A percentile compares a stretch with the other conserved stretches of the same genome.
These are phyloP conservation scores for Eutrema japonicum DNA, from an alignment of 345 rosid species.

Conservation along the genomic window DNA sequence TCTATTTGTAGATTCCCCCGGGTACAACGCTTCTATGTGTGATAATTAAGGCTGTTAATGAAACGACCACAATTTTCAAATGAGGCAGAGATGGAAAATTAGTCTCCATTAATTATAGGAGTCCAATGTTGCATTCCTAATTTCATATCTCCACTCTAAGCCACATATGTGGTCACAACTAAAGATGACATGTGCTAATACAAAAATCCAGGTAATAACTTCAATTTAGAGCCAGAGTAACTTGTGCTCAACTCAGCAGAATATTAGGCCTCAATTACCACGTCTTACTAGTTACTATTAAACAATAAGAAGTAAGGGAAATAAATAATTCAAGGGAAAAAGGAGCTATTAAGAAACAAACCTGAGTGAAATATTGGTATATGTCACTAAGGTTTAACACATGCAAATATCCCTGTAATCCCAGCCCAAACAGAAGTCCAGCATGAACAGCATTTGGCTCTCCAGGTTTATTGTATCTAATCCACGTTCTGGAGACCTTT, in stretches of 20 bases:
- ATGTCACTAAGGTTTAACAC: slow-evolving; percentile 77
- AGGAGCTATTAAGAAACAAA: slow-evolving; percentile 38
- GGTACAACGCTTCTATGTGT: background rate
- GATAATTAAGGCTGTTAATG: slow-evolving; percentile 8
- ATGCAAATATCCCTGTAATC: slow-evolving; percentile 89
- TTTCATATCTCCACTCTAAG: slow-evolving; percentile 10
- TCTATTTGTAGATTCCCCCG: background rate
- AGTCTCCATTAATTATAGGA: slow-evolving; percentile 22
- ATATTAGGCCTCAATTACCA: slow-evolving; percentile 24
- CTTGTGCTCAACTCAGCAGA: slow-evolving; percentile 30
- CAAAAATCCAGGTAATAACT: slow-evolving; percentile 5
- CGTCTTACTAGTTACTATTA: slow-evolving; percentile 12
- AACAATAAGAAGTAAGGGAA: slow-evolving; percentile 13
- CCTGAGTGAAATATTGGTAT: slow-evolving; percentile 87
- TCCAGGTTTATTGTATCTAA: slow-evolving; percentile 83
- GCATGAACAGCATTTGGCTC: slow-evolving; percentile 89
- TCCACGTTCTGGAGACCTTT: slow-evolving; percentile 96
- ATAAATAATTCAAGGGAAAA: slow-evolving; percentile 18
- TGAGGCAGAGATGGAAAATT: slow-evolving; percentile 25
- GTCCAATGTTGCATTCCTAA: slow-evolving; percentile 25
- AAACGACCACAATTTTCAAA: slow-evolving; percentile 13
- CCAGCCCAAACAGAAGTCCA: slow-evolving; percentile 93
- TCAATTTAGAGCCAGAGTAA: slow-evolving; percentile 22
- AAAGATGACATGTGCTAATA: slow-evolving; percentile 20
- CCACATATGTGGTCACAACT: slow-evolving; percentile 17